Conservation (phyloP, 371 early-diverging fungal species). For the Rhizoclosmatium hyalinum region DNA sequence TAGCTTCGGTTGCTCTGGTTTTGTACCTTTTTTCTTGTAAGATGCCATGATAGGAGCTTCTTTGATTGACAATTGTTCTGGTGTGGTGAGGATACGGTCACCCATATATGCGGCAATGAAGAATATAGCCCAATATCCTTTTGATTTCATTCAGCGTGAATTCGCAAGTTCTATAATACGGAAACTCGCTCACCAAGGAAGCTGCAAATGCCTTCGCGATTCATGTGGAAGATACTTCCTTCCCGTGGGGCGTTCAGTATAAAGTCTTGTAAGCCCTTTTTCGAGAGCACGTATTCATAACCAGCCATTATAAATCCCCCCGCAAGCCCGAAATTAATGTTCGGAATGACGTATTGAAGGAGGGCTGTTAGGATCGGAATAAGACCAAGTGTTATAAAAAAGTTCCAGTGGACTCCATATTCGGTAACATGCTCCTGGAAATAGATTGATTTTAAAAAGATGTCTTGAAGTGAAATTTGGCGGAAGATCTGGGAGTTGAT, state of each 20-base stretch:
- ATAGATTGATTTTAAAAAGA: neutral
- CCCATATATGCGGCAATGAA: slow-evolving; percentile 52
- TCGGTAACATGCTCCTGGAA: slow-evolving; percentile 87
- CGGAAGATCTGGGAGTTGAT: neutral
- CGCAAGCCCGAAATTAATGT: slow-evolving; percentile 55
- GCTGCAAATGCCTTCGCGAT: slow-evolving; percentile 92
- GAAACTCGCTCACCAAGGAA: slow-evolving; percentile 62
- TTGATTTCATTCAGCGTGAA: neutral
- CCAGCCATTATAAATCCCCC: slow-evolving; percentile 51
- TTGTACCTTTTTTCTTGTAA: neutral
- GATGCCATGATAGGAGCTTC: neutral
- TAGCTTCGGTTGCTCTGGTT: neutral
- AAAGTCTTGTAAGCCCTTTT: slow-evolving; percentile 68
- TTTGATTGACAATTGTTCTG: neutral
- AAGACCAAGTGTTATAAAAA: slow-evolving; percentile 92
- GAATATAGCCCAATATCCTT: slow-evolving; percentile 84
- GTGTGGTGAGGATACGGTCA: slow-evolving; percentile 36
- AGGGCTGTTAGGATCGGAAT: slow-evolving; percentile 70
- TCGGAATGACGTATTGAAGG: slow-evolving; percentile 52
- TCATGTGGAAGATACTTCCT: slow-evolving; percentile 76
- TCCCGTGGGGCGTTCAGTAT: slow-evolving; percentile 79
- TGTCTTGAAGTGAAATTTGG: neutral
- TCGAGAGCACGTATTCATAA: slow-evolving; percentile 37
- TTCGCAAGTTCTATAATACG: neutral
- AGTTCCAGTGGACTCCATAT: slow-evolving; percentile 99